These are phyloP conservation scores for Thelephora aurantiotincta DNA, from an alignment of 768 basidiomycete species.

Conservation along the genomic window DNA sequence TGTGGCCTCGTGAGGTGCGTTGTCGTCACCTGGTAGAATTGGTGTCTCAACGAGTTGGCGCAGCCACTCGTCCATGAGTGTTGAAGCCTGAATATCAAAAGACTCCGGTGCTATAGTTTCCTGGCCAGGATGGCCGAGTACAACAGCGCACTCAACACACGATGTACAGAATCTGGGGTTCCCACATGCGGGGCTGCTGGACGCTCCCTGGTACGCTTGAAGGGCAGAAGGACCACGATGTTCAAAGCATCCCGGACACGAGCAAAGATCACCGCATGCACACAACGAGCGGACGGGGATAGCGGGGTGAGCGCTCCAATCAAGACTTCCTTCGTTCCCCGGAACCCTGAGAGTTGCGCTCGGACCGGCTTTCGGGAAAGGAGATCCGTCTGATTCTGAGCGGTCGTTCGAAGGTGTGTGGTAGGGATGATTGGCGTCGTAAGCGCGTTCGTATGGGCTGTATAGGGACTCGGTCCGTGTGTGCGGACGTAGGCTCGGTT, in stretches of 20 bases:
- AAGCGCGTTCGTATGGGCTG: constrained; percentile 58
- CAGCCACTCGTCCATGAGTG: constrained; percentile 52
- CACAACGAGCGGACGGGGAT: constrained; percentile 34
- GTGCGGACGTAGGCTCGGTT: constrained; percentile 27
- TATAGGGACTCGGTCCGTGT: constrained; percentile 34
- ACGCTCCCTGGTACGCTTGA: constrained; percentile 1
- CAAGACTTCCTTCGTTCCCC: not conserved
- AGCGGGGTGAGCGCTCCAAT: constrained; percentile 8
- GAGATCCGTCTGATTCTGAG: constrained; percentile 15
- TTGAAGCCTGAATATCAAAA: constrained; percentile 27
- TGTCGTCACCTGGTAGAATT: constrained; percentile 8
- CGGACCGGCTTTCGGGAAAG: not conserved
- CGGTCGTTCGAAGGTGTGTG: constrained; percentile 9
- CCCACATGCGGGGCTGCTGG: constrained; percentile 14
- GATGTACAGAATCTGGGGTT: constrained; percentile 26
- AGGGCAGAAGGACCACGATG: constrained; percentile 27
- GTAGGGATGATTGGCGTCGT: constrained; percentile 30
- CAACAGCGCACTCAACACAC: constrained; percentile 53
- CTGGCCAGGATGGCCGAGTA: constrained; percentile 29
- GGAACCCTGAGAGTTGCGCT: not conserved
- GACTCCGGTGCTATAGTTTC: constrained; percentile 25
- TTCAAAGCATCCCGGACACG: constrained; percentile 50
- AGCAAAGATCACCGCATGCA: constrained; percentile 47
- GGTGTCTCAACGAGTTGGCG: constrained; percentile 27
- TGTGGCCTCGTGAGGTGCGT: not conserved